Percentiles rank a stretch among this genome's conserved stretches.
phyloP scores from a whole-genome alignment of 1,139 yeast genomes.

The Torulaspora globosa region DNA sequence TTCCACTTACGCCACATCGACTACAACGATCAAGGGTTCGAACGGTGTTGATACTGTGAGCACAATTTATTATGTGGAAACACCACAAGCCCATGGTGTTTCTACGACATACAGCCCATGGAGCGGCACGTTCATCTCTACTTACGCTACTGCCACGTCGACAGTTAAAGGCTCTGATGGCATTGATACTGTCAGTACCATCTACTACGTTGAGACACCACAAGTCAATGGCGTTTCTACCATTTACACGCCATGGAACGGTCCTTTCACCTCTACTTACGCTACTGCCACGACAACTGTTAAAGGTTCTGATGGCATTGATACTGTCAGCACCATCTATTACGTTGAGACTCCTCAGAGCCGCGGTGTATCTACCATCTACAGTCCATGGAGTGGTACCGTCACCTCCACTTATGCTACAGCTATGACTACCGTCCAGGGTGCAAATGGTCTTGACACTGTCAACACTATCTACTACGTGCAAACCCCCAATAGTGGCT shows the following conservation, averaged over 20 bases:
- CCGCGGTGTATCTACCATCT: conserved; percentile 1
- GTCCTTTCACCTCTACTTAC: conserved; percentile 11
- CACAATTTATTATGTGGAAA: conserved; percentile 18
- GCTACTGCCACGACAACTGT: conserved; percentile 12
- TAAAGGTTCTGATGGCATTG: conserved; percentile 8
- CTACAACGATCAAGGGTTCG: conserved; percentile 12
- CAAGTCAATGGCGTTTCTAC: neutral
- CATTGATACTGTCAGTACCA: conserved; percentile 1
- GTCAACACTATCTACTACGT: conserved; percentile 11
- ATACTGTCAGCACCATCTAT: conserved; percentile 15
- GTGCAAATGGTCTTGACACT: conserved; percentile 4
- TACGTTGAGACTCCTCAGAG: conserved; percentile 17
- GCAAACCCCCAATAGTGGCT: conserved; percentile 8
- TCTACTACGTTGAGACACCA: conserved; percentile 20
- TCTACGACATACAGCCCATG: conserved; percentile 13
- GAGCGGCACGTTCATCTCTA: conserved; percentile 15
- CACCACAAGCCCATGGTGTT: conserved; percentile 13
- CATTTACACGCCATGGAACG: conserved; percentile 12
- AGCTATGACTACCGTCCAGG: conserved; percentile 5
- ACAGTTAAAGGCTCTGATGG: conserved; percentile 3
- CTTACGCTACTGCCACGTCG: conserved; percentile 6
- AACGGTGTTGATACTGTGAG: conserved; percentile 13
- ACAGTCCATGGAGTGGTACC: conserved; percentile 14
- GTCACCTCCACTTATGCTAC: conserved; percentile 7
- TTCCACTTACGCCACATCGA: conserved; percentile 11